A percentile compares a stretch with the other conserved stretches of the same genome.
Conservation (phyloP, 306 rosid genomes). For the Fragaria ananassa region DNA sequence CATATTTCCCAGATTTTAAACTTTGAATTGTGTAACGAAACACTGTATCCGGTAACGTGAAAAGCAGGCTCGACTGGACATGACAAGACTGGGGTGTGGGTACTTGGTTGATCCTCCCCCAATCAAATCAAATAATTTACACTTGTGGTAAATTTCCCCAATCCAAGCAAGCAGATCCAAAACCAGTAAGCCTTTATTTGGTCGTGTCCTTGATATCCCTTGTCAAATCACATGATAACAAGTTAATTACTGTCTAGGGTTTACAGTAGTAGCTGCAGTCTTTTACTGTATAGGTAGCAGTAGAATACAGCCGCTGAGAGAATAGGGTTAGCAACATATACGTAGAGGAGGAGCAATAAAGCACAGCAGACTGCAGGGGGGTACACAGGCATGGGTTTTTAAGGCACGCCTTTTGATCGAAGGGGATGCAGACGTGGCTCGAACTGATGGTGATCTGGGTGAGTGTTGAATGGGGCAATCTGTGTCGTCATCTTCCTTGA, state of each 20-base stretch:
- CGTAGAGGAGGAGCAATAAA: not conserved
- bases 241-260: not conserved
- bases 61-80: not conserved
- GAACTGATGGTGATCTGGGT: not conserved
- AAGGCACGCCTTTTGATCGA: not conserved
- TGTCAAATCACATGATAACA: constrained; percentile 17
- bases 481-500: constrained; percentile 12
- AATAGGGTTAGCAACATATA: not conserved
- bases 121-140: not conserved
- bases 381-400: not conserved
- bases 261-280: not conserved
- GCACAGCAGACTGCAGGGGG: not conserved
- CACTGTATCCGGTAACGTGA: not conserved
- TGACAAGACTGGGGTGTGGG: constrained; percentile 5
- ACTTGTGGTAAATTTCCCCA: not conserved
- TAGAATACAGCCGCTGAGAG: too few relatives aligned
- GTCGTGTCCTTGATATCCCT: not conserved
- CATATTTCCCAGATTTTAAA: not conserved
- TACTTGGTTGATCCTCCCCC: not conserved
- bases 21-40: not conserved
- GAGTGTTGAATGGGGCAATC: not conserved
- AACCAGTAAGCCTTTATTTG: not conserved
- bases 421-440: constrained; percentile 4
- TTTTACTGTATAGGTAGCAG: constrained; percentile 1
- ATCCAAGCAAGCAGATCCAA: constrained; percentile 13